A percentile compares a stretch with the other conserved stretches of the same genome.
phyloP scores from a whole-genome alignment of 2,329 filamentous ascomycete species.

The Pezicula neosporulosa region DNA sequence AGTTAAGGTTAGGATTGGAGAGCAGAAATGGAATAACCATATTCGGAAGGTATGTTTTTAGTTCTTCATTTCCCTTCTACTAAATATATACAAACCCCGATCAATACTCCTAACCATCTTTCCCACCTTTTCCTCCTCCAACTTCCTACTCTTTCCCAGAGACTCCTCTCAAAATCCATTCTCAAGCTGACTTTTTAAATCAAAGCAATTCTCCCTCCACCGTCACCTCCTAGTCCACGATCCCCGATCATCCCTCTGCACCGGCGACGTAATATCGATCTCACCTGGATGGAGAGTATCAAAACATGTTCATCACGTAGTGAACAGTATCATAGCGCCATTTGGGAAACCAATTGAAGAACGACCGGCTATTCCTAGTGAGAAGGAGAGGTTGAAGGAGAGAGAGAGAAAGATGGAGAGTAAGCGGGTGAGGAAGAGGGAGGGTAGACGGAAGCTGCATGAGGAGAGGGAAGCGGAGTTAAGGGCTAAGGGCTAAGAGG shows the following conservation, averaged over 20 bases:
- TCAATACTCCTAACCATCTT: background rate
- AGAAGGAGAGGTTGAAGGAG: constrained; percentile 56
- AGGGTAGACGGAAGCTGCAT: constrained; percentile 23
- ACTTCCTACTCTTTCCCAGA: background rate
- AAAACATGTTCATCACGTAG: constrained; percentile 68
- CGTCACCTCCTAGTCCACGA: constrained; percentile 73
- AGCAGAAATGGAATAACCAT: constrained; percentile 67
- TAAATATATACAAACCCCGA: background rate
- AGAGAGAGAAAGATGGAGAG: constrained; percentile 50
- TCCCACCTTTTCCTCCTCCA: background rate
- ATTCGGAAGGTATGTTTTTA: constrained; percentile 61
- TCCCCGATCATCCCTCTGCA: constrained; percentile 67
- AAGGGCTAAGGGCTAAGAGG: constrained; percentile 24
- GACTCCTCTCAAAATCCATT: background rate
- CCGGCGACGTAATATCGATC: constrained; percentile 74
- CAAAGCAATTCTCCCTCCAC: constrained; percentile 60
- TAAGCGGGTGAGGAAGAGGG: constrained; percentile 51
- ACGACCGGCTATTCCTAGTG: constrained; percentile 61
- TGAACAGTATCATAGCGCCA: constrained; percentile 72
- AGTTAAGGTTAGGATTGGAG: constrained; percentile 72
- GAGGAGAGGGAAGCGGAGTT: constrained; percentile 22
- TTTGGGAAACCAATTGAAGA: constrained; percentile 60
- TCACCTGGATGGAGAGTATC: constrained; percentile 61
- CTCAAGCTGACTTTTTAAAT: background rate
- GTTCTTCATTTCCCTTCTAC: background rate